Conservation (phyloP, 2,329 filamentous ascomycete species). For the Cordyceps cateniannulata region DNA sequence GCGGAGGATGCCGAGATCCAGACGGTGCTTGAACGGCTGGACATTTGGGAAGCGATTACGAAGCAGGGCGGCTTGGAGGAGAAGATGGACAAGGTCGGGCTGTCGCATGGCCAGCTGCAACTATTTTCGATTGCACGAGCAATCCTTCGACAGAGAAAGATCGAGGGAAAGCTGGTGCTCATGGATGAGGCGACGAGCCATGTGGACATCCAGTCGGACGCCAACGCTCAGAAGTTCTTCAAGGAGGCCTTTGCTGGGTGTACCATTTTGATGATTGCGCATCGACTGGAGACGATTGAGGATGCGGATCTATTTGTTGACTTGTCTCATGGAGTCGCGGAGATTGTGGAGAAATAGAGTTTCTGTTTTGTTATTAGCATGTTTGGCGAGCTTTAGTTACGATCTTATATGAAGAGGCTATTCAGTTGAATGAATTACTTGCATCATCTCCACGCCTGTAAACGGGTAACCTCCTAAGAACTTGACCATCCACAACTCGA, state of each 20-base stretch:
- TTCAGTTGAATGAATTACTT: neutral
- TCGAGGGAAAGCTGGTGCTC: conserved; percentile 7
- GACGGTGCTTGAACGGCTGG: neutral
- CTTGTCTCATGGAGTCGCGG: neutral
- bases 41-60: conserved; percentile 19
- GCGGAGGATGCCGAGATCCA: neutral
- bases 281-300: conserved; percentile 6
- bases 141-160: conserved; percentile 33
- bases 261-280: conserved; percentile 7
- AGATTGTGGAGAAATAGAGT: neutral
- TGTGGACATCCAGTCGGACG: neutral
- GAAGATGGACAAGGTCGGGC: conserved; percentile 34
- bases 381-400: neutral
- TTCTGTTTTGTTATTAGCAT: neutral
- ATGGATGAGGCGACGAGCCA: conserved; percentile 11
- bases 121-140: conserved; percentile 54
- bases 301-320: conserved; percentile 1
- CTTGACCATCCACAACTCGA: neutral
- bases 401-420: neutral
- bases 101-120: conserved; percentile 52
- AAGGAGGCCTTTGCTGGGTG: neutral
- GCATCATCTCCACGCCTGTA: too few species aligned
- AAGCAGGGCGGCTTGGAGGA: conserved; percentile 22
- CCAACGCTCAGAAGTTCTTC: neutral
- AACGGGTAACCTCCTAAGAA: neutral